Evolutionary conservation across 2,329 filamentous ascomycete genomes (phyloP).

Genomic region (Colletotrichum spinosum): DNA sequence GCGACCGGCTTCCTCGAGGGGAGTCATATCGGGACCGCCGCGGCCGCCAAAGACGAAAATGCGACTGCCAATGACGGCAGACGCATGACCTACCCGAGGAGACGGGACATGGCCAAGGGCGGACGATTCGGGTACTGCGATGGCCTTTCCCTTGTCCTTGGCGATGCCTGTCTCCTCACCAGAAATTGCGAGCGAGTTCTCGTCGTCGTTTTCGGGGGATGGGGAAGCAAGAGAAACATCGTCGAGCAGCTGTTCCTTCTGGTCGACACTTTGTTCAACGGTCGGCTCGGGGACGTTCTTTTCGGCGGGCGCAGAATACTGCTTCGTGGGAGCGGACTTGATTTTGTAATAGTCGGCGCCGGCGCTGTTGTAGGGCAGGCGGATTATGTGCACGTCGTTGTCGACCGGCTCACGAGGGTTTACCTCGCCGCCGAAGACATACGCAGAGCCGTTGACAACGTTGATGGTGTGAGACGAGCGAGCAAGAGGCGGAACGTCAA

Average conservation of each 20-base stretch:
- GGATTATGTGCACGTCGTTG: conserved; percentile 77
- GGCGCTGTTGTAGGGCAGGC: conserved; percentile 68
- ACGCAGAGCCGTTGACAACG: conserved; percentile 65
- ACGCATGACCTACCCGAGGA: conserved; percentile 79
- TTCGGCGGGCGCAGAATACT: conserved; percentile 35
- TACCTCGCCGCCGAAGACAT: conserved; percentile 83
- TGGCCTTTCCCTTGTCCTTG: conserved; percentile 54
- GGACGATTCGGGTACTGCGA: conserved; percentile 39
- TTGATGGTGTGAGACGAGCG: conserved; percentile 82
- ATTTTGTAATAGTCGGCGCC: conserved; percentile 70
- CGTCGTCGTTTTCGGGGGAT: conserved; percentile 41
- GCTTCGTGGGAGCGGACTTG: conserved; percentile 57
- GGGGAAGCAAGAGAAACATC: conserved; percentile 55
- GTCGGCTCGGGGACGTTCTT: conserved; percentile 38
- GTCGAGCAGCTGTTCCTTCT: conserved; percentile 52
- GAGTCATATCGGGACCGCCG: conserved; percentile 74
- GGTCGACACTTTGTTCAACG: conserved; percentile 37
- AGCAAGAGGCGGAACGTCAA: conserved; percentile 66
- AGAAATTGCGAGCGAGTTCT: conserved; percentile 1
- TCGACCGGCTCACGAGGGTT: conserved; percentile 75
- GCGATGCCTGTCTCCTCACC: conserved; percentile 19
- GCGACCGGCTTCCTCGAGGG: conserved; percentile 78
- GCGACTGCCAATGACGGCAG: conserved; percentile 73
- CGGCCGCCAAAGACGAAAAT: conserved; percentile 88
- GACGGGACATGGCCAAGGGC: conserved; percentile 64